These are phyloP conservation scores for Amoebophrya sp. DNA, from an alignment of 169 alveolate species.

Conservation along the genomic window DNA sequence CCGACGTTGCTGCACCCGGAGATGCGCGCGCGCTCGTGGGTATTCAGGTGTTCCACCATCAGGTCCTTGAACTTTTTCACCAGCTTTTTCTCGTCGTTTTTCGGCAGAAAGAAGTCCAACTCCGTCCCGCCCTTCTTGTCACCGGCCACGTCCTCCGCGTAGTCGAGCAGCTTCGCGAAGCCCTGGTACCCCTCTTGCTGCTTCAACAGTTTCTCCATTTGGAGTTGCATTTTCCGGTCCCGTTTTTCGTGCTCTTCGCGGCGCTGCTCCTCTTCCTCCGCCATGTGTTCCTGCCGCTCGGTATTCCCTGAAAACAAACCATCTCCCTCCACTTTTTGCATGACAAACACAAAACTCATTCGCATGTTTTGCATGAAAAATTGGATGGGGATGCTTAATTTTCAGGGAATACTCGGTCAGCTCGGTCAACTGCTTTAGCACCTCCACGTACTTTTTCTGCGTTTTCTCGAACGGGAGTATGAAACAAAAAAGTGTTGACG, in stretches of 20 bases:
- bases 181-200: conserved; percentile 8
- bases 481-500: too few species aligned
- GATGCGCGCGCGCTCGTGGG: background rate
- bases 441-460: background rate
- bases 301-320: too few species aligned
- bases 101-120: background rate
- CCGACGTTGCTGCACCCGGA: too few species aligned
- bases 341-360: too few species aligned
- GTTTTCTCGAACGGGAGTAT: background rate
- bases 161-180: background rate
- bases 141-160: background rate
- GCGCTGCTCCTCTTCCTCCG: background rate
- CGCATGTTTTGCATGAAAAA: too few species aligned
- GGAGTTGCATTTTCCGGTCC: background rate
- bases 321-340: too few species aligned
- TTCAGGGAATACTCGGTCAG: too few species aligned
- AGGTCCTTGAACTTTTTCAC: conserved; percentile 4
- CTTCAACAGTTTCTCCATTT: too few species aligned
- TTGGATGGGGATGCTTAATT: too few species aligned
- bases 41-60: background rate
- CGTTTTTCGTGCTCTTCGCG: background rate
- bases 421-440: background rate
- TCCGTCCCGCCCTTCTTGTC: background rate
- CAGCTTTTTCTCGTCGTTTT: background rate
- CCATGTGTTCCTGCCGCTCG: background rate